Percentiles rank a stretch among this genome's conserved stretches.
Evolutionary conservation across 2,329 filamentous ascomycete species (phyloP).

Genomic region (Colletotrichum magnum): DNA sequence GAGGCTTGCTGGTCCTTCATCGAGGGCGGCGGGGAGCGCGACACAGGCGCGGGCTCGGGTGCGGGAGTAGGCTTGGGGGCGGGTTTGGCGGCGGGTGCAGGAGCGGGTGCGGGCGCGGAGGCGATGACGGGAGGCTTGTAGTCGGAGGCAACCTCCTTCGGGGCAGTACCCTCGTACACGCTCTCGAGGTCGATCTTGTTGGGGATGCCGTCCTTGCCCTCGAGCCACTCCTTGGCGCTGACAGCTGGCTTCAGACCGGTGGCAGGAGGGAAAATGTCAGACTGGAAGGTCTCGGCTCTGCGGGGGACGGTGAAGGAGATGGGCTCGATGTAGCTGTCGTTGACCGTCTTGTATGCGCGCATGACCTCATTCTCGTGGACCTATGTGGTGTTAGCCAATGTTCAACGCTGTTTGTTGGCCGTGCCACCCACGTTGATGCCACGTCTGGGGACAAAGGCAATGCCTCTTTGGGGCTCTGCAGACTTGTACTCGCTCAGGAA

Average conservation of each 20-base stretch:
- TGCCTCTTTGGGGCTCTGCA: slow-evolving; percentile 91
- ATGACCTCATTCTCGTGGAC: slow-evolving; percentile 97
- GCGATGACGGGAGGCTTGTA: slow-evolving; percentile 66
- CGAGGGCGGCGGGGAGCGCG: slow-evolving; percentile 70
- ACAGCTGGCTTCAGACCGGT: slow-evolving; percentile 85
- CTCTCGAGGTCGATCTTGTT: slow-evolving; percentile 95
- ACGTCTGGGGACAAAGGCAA: slow-evolving; percentile 94
- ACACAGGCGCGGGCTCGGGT: slow-evolving; percentile 58
- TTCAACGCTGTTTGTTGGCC: neutral
- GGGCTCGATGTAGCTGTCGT: slow-evolving; percentile 93
- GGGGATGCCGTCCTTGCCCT: slow-evolving; percentile 86
- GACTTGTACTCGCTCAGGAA: slow-evolving; percentile 98
- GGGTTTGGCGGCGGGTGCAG: slow-evolving; percentile 60
- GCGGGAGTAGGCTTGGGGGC: slow-evolving; percentile 65
- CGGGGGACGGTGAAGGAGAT: slow-evolving; percentile 98
- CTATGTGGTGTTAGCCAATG: slow-evolving; percentile 55
- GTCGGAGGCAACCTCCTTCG: slow-evolving; percentile 81
- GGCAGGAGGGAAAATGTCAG: slow-evolving; percentile 95
- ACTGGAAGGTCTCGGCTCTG: slow-evolving; percentile 94
- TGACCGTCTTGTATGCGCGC: slow-evolving; percentile 97
- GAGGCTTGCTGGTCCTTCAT: slow-evolving; percentile 90
- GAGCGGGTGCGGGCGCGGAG: slow-evolving; percentile 53
- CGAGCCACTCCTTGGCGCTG: slow-evolving; percentile 85
- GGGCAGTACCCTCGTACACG: slow-evolving; percentile 86
- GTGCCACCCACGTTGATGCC: slow-evolving; percentile 81